Percentiles rank a stretch among this genome's conserved stretches.
phyloP scores from a whole-genome alignment of 2,329 filamentous ascomycete genomes.

The Zasmidium citrigriseum region DNA sequence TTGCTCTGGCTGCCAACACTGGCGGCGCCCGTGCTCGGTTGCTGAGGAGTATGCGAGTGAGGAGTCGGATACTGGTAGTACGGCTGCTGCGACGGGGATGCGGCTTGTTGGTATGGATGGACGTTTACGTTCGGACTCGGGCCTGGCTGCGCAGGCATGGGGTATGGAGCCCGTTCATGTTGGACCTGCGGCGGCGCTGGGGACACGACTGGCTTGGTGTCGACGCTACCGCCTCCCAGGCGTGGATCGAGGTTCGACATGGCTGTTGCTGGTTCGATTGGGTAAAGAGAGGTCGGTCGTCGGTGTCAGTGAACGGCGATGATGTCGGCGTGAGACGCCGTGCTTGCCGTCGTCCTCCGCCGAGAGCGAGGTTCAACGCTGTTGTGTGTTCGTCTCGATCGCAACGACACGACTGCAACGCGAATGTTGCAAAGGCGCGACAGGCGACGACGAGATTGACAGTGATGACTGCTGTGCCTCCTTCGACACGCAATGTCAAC shows the following conservation, averaged over 20 bases:
- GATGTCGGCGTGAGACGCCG: too few species aligned
- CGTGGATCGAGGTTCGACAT: not conserved
- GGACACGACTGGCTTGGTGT: not conserved
- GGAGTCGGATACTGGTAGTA: constrained; percentile 27
- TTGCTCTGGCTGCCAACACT: constrained; percentile 25
- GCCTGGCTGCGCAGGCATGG: not conserved
- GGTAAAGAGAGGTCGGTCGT: not conserved
- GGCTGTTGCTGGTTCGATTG: not conserved
- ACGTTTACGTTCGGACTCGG: not conserved
- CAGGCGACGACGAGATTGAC: not conserved
- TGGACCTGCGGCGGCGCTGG: not conserved
- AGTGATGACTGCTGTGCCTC: not conserved
- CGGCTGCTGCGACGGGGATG: constrained; percentile 16
- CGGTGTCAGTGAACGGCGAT: not conserved
- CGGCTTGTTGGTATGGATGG: not conserved
- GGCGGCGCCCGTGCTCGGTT: constrained; percentile 13
- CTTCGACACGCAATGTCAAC: not conserved
- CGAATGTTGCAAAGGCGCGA: not conserved
- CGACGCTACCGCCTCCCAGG: not conserved
- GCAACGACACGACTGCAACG: not conserved
- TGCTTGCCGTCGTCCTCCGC: too few species aligned
- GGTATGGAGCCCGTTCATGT: not conserved
- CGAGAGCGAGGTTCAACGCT: too few species aligned
- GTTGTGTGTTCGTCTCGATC: too few species aligned
- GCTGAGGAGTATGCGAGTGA: constrained; percentile 17